Conservation (phyloP, 2,329 filamentous ascomycete genomes). For the Ambrosiella xylebori region DNA sequence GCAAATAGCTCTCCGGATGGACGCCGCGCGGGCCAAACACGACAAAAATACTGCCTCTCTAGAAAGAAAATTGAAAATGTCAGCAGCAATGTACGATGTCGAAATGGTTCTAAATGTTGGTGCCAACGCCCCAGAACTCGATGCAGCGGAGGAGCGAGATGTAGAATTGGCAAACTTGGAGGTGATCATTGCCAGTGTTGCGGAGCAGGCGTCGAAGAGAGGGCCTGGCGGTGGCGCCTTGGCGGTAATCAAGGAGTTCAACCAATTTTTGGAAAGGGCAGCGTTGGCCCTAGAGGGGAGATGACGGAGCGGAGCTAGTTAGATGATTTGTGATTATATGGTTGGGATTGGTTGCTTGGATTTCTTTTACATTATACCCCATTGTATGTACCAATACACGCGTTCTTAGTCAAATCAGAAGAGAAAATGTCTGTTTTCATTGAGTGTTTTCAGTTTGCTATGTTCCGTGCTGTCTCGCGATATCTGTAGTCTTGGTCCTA, state of each 20-base stretch:
- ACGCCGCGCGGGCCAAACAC: conserved; percentile 42
- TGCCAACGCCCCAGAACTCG: conserved; percentile 30
- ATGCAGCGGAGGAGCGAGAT: conserved; percentile 22
- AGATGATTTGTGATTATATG: conserved; percentile 17
- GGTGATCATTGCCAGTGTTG: conserved; percentile 35
- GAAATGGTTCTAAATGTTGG: conserved; percentile 38
- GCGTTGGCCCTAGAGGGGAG: conserved; percentile 31
- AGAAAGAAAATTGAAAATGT: conserved; percentile 34
- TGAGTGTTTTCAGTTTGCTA: background rate
- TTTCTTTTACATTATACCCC: conserved; percentile 3
- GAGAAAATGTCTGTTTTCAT: background rate
- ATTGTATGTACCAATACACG: background rate
- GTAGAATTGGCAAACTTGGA: conserved; percentile 40
- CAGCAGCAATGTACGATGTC: conserved; percentile 42
- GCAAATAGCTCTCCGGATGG: conserved; percentile 44
- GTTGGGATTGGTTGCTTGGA: background rate
- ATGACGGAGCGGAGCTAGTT: conserved; percentile 18
- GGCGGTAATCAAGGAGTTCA: conserved; percentile 42
- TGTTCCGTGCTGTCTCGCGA: background rate
- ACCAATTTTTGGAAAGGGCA: conserved; percentile 44
- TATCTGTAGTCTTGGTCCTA: background rate
- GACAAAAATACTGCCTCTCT: conserved; percentile 28
- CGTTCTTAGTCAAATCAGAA: background rate
- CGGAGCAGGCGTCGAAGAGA: conserved; percentile 33
- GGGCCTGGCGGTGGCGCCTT: conserved; percentile 35